phyloP scores from a whole-genome alignment of 257 asterid species.

The Plectranthus barbatus region DNA sequence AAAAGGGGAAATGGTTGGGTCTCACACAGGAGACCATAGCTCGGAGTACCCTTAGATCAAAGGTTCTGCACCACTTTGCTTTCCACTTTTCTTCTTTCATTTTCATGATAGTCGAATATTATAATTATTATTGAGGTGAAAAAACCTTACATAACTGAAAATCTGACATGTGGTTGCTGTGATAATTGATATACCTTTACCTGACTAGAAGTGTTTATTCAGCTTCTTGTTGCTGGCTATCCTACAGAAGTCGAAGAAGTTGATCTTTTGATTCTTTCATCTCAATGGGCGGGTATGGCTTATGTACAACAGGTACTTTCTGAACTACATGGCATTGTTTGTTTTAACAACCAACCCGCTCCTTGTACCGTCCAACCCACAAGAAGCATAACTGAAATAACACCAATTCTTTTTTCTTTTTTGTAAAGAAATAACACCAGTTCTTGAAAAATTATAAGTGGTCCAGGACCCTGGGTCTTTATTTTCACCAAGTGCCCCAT shows the following conservation, averaged over 20 bases:
- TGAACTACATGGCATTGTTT: not conserved
- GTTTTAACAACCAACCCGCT: not conserved
- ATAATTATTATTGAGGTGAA: conserved; percentile 7
- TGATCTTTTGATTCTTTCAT: conserved; percentile 74
- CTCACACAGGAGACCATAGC: too few species aligned
- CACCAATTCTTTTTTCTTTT: too few species aligned
- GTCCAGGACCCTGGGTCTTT: too few species aligned
- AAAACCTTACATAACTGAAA: not conserved
- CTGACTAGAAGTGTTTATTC: conserved; percentile 19
- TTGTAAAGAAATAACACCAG: too few species aligned
- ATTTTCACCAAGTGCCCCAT: too few species aligned
- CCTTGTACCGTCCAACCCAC: not conserved
- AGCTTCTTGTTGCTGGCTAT: conserved; percentile 55
- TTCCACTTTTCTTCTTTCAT: not conserved
- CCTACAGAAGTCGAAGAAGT: conserved; percentile 57
- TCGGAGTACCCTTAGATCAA: not conserved
- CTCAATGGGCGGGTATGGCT: conserved; percentile 80
- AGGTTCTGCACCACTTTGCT: not conserved
- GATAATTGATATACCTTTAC: not conserved
- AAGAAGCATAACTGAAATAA: not conserved
- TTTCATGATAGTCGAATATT: not conserved
- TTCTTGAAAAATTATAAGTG: too few species aligned
- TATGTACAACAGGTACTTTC: conserved; percentile 52
- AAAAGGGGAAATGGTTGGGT: too few species aligned
- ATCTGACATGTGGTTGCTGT: not conserved